Evolutionary conservation across 1,284 basidiomycete species (phyloP).

Genomic region (Bjerkandera adusta): DNA sequence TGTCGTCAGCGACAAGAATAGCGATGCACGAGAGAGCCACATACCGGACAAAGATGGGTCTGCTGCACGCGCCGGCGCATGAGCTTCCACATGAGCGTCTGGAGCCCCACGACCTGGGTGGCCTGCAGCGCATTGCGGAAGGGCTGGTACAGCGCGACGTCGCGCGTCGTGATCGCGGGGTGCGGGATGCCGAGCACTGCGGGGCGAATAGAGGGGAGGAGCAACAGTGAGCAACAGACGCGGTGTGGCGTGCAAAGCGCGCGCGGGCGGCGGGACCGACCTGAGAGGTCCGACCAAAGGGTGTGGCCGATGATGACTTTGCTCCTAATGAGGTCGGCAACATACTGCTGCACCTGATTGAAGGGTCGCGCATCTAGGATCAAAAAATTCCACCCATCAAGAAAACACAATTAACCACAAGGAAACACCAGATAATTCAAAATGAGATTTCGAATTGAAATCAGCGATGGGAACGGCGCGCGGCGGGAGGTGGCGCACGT

Average conservation of each 20-base stretch:
- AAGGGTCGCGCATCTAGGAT: constrained; percentile 46
- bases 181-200: constrained; percentile 80
- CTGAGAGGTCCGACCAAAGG: constrained; percentile 77
- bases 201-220: constrained; percentile 8
- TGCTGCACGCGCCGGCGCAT: constrained; percentile 76
- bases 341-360: constrained; percentile 56
- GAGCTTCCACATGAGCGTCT: constrained; percentile 75
- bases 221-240: constrained; percentile 5
- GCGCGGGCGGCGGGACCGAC: constrained; percentile 33
- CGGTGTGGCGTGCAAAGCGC: neutral
- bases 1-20: neutral
- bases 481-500: constrained; percentile 8
- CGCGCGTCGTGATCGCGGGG: constrained; percentile 74
- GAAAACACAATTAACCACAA: neutral
- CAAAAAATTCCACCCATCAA: neutral
- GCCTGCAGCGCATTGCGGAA: constrained; percentile 69
- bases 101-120: constrained; percentile 66
- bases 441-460: neutral
- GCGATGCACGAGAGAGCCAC: constrained; percentile 24
- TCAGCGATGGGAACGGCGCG: neutral
- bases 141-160: constrained; percentile 77
- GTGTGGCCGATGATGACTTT: constrained; percentile 73
- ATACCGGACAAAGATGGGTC: constrained; percentile 59
- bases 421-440: neutral
- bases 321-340: constrained; percentile 60